phyloP scores from a whole-genome alignment of 352 stramenopile genomes.

The Phytophthora colocasiae region DNA sequence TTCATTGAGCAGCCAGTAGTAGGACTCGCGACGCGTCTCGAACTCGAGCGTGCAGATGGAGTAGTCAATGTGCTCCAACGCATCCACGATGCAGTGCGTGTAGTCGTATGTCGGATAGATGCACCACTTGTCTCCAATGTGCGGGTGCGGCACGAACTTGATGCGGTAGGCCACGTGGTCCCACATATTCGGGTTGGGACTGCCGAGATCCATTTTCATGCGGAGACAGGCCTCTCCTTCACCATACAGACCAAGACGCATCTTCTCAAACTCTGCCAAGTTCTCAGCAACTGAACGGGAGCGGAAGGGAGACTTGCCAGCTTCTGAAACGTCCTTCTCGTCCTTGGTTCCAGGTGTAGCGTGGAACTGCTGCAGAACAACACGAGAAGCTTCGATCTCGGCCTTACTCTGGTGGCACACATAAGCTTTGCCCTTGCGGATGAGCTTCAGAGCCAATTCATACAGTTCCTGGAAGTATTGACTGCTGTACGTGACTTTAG shows the following conservation, averaged over 20 bases:
- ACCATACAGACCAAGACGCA: conserved; percentile 93
- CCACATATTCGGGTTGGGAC: conserved; percentile 99
- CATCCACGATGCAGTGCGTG: conserved; percentile 98
- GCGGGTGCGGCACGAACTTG: conserved; percentile 97
- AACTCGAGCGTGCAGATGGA: conserved; percentile 99
- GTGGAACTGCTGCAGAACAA: conserved; percentile 82
- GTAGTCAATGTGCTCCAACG: conserved; percentile 99
- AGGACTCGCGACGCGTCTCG: conserved; percentile 97
- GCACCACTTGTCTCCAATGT: conserved; percentile 98
- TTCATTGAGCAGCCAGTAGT: conserved; percentile 99
- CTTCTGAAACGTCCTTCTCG: conserved; percentile 60
- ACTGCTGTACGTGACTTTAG: conserved; percentile 96
- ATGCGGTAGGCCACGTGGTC: conserved; percentile 98
- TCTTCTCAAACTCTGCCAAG: conserved; percentile 97
- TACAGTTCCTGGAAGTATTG: conserved; percentile 99
- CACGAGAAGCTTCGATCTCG: conserved; percentile 81
- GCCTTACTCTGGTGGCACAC: conserved; percentile 93
- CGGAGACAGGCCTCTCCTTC: conserved; percentile 93
- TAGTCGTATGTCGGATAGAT: conserved; percentile 99
- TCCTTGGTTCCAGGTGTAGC: conserved; percentile 58
- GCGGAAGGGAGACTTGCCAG: conserved; percentile 91
- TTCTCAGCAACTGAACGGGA: conserved; percentile 95
- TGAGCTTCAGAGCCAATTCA: conserved; percentile 96
- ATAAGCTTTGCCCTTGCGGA: conserved; percentile 96
- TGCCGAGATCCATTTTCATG: conserved; percentile 99